Evolutionary conservation across 805 yeast genomes (phyloP), one percentile per base, ranked within the genome.

Genomic region (Crinitomyces ghanaensis): DNA sequence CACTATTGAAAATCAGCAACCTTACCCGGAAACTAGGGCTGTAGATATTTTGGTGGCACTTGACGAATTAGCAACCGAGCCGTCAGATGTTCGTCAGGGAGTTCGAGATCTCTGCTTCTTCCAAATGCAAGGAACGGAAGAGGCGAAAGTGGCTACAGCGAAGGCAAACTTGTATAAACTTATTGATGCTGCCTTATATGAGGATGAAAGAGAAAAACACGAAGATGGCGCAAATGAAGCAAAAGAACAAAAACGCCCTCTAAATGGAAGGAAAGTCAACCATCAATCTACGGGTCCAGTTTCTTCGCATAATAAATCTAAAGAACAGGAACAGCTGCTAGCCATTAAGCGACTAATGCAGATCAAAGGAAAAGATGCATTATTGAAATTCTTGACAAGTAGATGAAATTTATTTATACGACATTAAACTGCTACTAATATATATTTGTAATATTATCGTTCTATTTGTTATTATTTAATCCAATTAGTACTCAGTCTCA

Each of bases 361-460:
- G 41, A 39, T 69, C 26, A 85, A 80, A 53, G 94, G 94, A 1
- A 68, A 69, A 43, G 82, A 74, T 4, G 67, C 70, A 30, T 53
- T 85, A 28, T 33, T 82, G 42, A 54, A 68, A 28, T 78, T 83
- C 50, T 62, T 84, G 36, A n/a, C n/a, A n/a, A n/a, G n/a, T n/a
- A n/a, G n/a, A n/a, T n/a, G n/a, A n/a, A n/a, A n/a, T n/a, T n/a
- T n/a, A n/a, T n/a, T n/a, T n/a, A n/a, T n/a, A n/a, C n/a, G n/a
- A n/a, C n/a, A n/a, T n/a, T n/a, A n/a, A n/a, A n/a, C n/a, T n/a
- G n/a, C n/a, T n/a, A n/a, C n/a, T n/a, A n/a, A n/a, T n/a, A n/a
- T n/a, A n/a, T n/a, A n/a, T n/a, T n/a, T n/a, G n/a, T n/a, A n/a
- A n/a, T n/a, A n/a, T n/a, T n/a, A n/a, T n/a, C n/a, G n/a, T n/a